Evolutionary conservation across 345 rosid genomes (phyloP), one percentile per base, ranked within the genome.

Genomic region (Brassica rapa): DNA sequence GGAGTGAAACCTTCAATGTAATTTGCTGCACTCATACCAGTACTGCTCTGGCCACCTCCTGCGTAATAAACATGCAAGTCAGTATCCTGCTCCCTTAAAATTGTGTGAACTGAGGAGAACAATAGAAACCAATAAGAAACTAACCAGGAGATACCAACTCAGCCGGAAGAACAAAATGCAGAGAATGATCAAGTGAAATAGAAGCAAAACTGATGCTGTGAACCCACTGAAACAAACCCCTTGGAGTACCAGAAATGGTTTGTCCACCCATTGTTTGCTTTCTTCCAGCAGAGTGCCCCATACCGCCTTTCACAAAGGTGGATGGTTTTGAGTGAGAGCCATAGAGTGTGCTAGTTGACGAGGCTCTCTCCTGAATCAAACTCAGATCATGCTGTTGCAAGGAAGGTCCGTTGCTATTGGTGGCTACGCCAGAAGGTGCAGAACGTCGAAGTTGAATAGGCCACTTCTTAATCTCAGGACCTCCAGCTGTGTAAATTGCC

Each of bases 181-280:
- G 82, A 33, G 98, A 89, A 83, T 90, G 98, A 75, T 96, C 98
- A 59, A 93, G 76, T 16, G 97, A 89, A 80, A 93, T 69, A 78
- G 98, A 73, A 70, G 86, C 90, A 81, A 96, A 96, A 87, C 90
- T 89, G 77, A 96, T 96, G 87, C 96, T 96, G 84, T 90, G 99
- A 68, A 93, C 88, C 96, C 96, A 96, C 84, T 93, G 97, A 73
- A 93, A 94, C 85, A 93, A 83, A 19, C 98, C 99, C 84, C 90
- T 87, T 23, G 97, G 83, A 82, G 84, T 81, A 85, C 90, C 97
- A 77, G 86, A 84, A 68, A 73, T 66, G 27, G 89, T 75, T 63
- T 88, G 97, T 76, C 89, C 98, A 80, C 92, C 85, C 81, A 89
- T 72, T 57, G 85, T 87, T 85, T 84, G 99, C 77, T 96, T 96